Conservation (phyloP, 129 eudicot genomes). For the Tanacetum coccineum region DNA sequence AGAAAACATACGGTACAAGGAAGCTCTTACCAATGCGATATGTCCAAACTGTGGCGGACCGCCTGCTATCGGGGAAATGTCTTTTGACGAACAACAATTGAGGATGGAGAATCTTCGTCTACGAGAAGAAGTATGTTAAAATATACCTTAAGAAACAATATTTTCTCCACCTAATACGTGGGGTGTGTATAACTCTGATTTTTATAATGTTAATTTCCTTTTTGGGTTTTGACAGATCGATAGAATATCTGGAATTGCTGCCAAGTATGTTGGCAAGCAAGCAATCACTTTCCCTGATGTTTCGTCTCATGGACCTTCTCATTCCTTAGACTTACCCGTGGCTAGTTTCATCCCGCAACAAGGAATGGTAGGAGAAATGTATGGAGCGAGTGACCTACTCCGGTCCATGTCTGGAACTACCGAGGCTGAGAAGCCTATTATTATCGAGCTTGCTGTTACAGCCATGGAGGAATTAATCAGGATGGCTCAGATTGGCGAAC, state of each 20-base stretch:
- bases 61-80: constrained; percentile 90
- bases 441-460: constrained; percentile 90
- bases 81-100: constrained; percentile 89
- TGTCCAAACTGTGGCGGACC: constrained; percentile 98
- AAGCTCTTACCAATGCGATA: constrained; percentile 67
- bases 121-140: constrained; percentile 70
- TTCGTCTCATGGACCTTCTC: constrained; percentile 44
- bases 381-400: constrained; percentile 64
- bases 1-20: constrained; percentile 80
- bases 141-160: not conserved
- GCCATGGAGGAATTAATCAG: constrained; percentile 93
- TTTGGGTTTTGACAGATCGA: constrained; percentile 51
- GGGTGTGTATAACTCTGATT: not conserved
- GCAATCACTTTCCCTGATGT: constrained; percentile 59
- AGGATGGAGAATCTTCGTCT: constrained; percentile 89
- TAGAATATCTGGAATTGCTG: constrained; percentile 88
- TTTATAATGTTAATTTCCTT: not conserved
- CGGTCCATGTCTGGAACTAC: constrained; percentile 58
- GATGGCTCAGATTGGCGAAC: constrained; percentile 83
- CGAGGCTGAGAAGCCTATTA: constrained; percentile 77
- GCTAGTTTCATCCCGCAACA: constrained; percentile 53
- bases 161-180: constrained; percentile 1
- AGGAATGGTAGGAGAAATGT: constrained; percentile 65
- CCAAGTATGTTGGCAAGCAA: constrained; percentile 87
- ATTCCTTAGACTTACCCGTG: constrained; percentile 67